phyloP scores from a whole-genome alignment of 805 yeast species.

The Pichia scutulata region DNA sequence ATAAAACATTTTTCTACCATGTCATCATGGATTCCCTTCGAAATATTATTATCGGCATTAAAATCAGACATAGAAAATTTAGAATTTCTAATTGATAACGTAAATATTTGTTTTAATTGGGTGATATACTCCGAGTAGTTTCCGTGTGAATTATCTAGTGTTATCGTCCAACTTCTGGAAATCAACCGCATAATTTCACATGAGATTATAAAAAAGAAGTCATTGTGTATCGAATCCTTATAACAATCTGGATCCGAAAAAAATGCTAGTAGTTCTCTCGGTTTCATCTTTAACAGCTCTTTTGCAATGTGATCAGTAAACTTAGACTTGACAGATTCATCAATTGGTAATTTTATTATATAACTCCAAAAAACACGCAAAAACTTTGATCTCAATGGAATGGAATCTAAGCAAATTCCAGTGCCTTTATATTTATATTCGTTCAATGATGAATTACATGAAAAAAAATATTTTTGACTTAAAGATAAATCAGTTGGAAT shows the following conservation, averaged over 20 bases:
- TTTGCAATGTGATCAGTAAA: neutral
- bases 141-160: neutral
- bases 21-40: neutral
- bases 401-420: constrained; percentile 5
- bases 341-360: neutral
- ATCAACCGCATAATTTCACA: constrained; percentile 3
- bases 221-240: neutral
- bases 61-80: neutral
- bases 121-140: neutral
- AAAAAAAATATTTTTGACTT: neutral
- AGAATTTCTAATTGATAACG: neutral
- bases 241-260: neutral
- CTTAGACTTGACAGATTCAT: neutral
- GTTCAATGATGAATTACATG: neutral
- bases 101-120: neutral
- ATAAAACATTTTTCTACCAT: constrained; percentile 1
- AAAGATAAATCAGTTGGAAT: constrained; percentile 6
- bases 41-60: neutral
- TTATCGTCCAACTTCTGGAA: neutral
- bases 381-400: neutral
- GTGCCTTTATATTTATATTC: neutral
- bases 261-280: neutral
- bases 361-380: constrained; percentile 1
- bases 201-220: neutral
- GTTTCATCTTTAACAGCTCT: neutral